Conservation (phyloP, 495 filamentous ascomycete species). For the Xylaria palmicola region DNA sequence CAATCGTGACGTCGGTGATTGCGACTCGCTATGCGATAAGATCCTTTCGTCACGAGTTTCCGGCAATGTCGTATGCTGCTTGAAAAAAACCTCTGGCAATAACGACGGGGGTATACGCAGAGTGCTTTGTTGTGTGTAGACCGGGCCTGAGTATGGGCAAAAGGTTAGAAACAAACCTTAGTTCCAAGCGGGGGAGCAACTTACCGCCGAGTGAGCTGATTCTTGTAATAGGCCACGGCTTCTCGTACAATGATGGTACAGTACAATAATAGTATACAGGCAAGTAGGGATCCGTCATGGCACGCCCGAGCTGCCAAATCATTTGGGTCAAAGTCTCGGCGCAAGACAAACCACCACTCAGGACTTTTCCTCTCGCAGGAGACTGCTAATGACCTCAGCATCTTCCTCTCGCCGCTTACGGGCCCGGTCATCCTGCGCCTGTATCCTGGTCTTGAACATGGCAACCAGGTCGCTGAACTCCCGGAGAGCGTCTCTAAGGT, state of each 20-base stretch:
- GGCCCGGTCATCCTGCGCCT: slow-evolving; percentile 1
- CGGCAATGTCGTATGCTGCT: background rate
- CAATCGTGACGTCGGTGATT: background rate
- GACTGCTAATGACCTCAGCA: slow-evolving; percentile 32
- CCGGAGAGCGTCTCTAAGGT: slow-evolving; percentile 31
- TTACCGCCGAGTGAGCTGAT: background rate
- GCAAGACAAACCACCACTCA: background rate
- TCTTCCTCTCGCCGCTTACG: slow-evolving; percentile 29
- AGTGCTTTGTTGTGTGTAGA: no score
- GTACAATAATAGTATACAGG: no score
- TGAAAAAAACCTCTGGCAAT: background rate
- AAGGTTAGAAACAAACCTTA: background rate
- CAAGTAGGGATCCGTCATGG: background rate
- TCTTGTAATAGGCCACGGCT: no score
- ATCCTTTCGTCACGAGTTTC: background rate
- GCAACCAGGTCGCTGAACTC: slow-evolving; percentile 31
- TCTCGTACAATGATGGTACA: no score
- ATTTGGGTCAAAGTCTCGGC: background rate
- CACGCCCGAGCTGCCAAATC: background rate
- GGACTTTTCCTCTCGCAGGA: slow-evolving; percentile 35
- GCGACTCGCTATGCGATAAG: background rate
- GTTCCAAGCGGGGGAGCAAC: background rate
- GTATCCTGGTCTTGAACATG: slow-evolving; percentile 15
- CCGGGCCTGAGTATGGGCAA: background rate
- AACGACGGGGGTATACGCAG: background rate